These are phyloP conservation scores for Mortierella sp. DNA, from an alignment of 371 early-diverging fungal genomes.

Conservation along the genomic window DNA sequence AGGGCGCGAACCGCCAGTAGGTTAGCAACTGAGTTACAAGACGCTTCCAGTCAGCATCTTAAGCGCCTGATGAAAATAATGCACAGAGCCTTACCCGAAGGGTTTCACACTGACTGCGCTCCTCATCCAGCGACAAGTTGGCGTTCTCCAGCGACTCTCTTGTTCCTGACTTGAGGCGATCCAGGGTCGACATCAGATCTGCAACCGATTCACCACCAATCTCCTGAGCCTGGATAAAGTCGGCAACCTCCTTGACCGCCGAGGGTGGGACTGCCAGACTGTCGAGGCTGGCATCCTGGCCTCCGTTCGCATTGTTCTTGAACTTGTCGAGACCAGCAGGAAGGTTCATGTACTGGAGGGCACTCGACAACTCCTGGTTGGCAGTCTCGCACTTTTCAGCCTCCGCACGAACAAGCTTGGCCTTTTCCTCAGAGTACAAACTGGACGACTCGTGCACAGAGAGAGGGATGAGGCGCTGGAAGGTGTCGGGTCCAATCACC, in stretches of 20 bases:
- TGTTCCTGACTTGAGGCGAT: conserved; percentile 70
- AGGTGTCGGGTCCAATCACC: conserved; percentile 88
- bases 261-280: conserved; percentile 71
- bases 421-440: conserved; percentile 96
- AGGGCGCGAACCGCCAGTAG: too few relatives aligned
- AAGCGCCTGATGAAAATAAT: neutral
- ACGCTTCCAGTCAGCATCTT: too few relatives aligned
- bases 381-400: conserved; percentile 83
- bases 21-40: too few relatives aligned
- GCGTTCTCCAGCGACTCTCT: conserved; percentile 75
- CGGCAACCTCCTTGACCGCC: conserved; percentile 74
- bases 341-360: conserved; percentile 89
- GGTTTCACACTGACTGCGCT: conserved; percentile 88
- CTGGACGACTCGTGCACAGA: conserved; percentile 93
- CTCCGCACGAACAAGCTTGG: conserved; percentile 86
- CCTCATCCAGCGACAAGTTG: conserved; percentile 79
- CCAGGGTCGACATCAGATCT: conserved; percentile 70
- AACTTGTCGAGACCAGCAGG: conserved; percentile 83
- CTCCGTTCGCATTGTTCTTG: conserved; percentile 60
- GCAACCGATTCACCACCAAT: conserved; percentile 59
- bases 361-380: conserved; percentile 88
- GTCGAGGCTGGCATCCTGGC: conserved; percentile 59
- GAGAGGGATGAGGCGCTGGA: conserved; percentile 89
- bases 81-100: conserved; percentile 67
- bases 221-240: conserved; percentile 68